phyloP scores from a whole-genome alignment of 1,284 basidiomycete genomes.

The Boletus smithii region DNA sequence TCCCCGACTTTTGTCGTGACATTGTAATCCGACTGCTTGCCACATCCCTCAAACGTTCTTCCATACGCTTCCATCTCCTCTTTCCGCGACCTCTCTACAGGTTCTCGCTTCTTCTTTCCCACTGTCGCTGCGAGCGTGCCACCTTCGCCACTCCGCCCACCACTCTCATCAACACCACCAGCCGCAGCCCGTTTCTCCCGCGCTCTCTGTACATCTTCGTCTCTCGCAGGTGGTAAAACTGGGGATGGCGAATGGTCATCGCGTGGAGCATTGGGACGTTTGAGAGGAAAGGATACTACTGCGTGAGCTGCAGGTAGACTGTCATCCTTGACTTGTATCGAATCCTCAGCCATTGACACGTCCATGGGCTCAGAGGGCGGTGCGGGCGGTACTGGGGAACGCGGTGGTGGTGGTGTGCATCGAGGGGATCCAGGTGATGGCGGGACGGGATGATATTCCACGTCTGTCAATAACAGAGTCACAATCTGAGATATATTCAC shows the following conservation, averaged over 20 bases:
- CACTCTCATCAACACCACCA: constrained; percentile 8
- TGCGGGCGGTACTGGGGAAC: constrained; percentile 38
- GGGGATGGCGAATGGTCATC: constrained; percentile 45
- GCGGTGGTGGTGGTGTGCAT: constrained; percentile 27
- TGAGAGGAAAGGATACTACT: constrained; percentile 24
- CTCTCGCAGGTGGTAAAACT: constrained; percentile 29
- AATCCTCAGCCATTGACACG: constrained; percentile 26
- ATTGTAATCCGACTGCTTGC: constrained; percentile 75
- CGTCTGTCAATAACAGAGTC: constrained; percentile 12
- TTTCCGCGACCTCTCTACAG: constrained; percentile 52
- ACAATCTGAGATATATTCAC: background rate
- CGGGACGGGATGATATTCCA: constrained; percentile 22
- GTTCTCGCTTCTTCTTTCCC: constrained; percentile 33
- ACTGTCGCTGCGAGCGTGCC: background rate
- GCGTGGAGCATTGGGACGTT: constrained; percentile 44
- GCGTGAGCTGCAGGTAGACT: constrained; percentile 36
- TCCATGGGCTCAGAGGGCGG: constrained; percentile 43
- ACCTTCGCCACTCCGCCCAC: constrained; percentile 8
- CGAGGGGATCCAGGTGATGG: constrained; percentile 23
- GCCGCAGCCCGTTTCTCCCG: constrained; percentile 34
- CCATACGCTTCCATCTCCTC: constrained; percentile 68
- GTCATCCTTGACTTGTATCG: constrained; percentile 26
- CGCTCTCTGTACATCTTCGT: constrained; percentile 20
- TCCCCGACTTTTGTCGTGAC: constrained; percentile 86
- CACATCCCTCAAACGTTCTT: constrained; percentile 72